Evolutionary conservation across 345 rosid genomes (phyloP), one percentile per base, ranked within the genome.

Genomic region (Populus simonii): DNA sequence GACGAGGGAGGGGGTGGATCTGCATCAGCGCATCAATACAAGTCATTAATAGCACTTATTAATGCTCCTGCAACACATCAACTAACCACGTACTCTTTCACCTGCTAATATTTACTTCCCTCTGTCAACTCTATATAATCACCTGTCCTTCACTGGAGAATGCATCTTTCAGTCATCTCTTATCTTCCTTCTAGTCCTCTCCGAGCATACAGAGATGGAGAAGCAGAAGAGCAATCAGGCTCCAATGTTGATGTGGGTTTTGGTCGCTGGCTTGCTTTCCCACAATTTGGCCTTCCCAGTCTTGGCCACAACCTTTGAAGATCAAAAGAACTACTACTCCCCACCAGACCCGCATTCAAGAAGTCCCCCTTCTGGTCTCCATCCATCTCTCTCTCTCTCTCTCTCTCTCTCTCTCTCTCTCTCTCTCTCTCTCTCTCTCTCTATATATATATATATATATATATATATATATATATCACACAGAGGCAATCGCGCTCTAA

Each of bases 41-140:
- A 61, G 78, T 81, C 78, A 83, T 87, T 74, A 78, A 86, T 51
- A 68, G 27, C 71, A 59, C 68, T 68, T 75, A 85, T 92, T 87
- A 92, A 93, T 92, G 94, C 55, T 73, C 85, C 90, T 87, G 89
- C 89, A 84, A 76, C 74, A 73, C 78, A 88, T 89, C 96, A 91
- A 89, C 97, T 84, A 92, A 93, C 97, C 76, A 69, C 92, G 80
- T 73, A 78, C 90, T 83, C 83, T 76, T 82, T 83, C 88, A 87
- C 90, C 93, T 87, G 89, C 87, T 84, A 66, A 74, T 85, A 92
- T 90, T 94, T 86, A 94, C 94, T 90, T 74, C 86, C 65, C 83
- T 70, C 76, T 65, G 9, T 35, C 51, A 16, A 3, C 67, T 76
- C 80, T 86, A 76, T 85, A 80, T 80, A 83, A 76, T 74, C 66